phyloP scores from a whole-genome alignment of 345 rosid genomes.

The Brassica juncea region DNA sequence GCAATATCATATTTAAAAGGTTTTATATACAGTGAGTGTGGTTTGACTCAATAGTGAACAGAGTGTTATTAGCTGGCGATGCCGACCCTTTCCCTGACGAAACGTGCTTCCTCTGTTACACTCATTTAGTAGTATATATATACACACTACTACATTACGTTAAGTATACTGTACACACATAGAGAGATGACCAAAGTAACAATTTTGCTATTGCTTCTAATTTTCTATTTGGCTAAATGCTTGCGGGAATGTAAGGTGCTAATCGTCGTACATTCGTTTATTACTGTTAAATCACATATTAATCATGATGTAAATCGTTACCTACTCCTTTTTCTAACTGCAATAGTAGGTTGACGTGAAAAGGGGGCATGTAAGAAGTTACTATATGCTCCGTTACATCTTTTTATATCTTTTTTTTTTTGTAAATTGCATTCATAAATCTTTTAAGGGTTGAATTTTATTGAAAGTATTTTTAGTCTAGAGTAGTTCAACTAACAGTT shows the following conservation, averaged over 20 bases:
- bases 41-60: slow-evolving; percentile 45
- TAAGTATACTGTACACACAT: neutral
- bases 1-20: neutral
- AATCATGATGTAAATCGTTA: neutral
- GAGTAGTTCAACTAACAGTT: too few relatives aligned
- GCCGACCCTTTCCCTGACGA: slow-evolving; percentile 45
- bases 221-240: neutral
- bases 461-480: too few relatives aligned
- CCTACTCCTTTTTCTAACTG: neutral
- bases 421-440: too few relatives aligned
- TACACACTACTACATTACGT: neutral
- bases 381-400: neutral
- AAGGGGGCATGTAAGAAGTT: neutral
- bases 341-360: neutral
- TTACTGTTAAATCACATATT: neutral
- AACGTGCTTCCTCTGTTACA: slow-evolving; percentile 43
- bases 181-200: neutral
- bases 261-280: neutral
- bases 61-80: slow-evolving; percentile 50
- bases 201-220: neutral
- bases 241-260: neutral
- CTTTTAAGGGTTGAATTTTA: neutral
- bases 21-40: neutral
- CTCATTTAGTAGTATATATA: neutral
- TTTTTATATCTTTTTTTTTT: neutral